A percentile compares a stretch with the other conserved stretches of the same genome.
Evolutionary conservation across 2,329 filamentous ascomycete genomes (phyloP).

Genomic region (Claviceps citrina): DNA sequence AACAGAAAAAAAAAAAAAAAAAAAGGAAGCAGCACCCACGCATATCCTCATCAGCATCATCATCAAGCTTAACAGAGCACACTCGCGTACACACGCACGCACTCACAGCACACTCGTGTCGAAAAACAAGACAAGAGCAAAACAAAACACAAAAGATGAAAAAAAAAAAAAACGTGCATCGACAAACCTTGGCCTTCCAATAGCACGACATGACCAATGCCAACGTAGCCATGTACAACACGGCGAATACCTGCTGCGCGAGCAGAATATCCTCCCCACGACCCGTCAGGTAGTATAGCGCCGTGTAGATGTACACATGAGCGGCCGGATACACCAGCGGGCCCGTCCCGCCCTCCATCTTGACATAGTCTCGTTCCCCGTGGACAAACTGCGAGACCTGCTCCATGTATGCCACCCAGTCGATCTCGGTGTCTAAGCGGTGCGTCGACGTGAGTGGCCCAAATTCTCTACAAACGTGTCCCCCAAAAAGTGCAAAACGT

Average conservation of each 20-base stretch:
- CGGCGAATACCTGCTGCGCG: slow-evolving; percentile 74
- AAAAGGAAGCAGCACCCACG: neutral
- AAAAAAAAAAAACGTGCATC: too few species aligned
- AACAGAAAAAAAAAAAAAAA: too few species aligned
- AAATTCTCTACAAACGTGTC: too few species aligned
- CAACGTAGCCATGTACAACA: slow-evolving; percentile 62
- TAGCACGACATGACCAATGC: slow-evolving; percentile 73
- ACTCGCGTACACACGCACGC: too few species aligned
- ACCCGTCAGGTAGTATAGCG: slow-evolving; percentile 63
- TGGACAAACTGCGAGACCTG: slow-evolving; percentile 65
- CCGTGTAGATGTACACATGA: slow-evolving; percentile 81
- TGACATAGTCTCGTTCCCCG: slow-evolving; percentile 78
- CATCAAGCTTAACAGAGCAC: too few species aligned
- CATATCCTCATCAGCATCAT: neutral
- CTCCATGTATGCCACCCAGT: slow-evolving; percentile 95
- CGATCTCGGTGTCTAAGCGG: slow-evolving; percentile 74
- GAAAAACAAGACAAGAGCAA: neutral
- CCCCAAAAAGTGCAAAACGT: too few species aligned
- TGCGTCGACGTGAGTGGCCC: too few species aligned
- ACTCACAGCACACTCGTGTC: too few species aligned
- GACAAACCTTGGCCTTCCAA: slow-evolving; percentile 46
- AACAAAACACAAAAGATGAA: neutral
- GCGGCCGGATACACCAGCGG: slow-evolving; percentile 89
- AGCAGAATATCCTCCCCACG: slow-evolving; percentile 58
- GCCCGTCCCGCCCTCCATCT: slow-evolving; percentile 75